Percentiles rank a stretch among this genome's conserved stretches.
phyloP scores from a whole-genome alignment of 2,329 filamentous ascomycete species.

The Penicillium italicum region DNA sequence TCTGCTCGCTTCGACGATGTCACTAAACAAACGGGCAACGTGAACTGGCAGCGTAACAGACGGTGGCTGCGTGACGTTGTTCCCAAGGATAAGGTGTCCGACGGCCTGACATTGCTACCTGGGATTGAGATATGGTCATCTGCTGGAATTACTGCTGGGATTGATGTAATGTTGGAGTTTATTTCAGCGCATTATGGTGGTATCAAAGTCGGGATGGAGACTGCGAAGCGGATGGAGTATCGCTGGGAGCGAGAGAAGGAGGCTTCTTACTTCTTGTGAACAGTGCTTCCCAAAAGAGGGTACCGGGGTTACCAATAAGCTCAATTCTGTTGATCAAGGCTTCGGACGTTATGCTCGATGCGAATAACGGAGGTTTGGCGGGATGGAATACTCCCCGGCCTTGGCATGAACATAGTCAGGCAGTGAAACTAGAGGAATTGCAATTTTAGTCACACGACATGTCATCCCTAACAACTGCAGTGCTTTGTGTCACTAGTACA shows the following conservation, averaged over 20 bases:
- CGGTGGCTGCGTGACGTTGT: constrained; percentile 5
- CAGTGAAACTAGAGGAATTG: not conserved
- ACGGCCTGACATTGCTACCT: not conserved
- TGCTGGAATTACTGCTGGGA: constrained; percentile 7
- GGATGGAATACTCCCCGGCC: not conserved
- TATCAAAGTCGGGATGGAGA: not conserved
- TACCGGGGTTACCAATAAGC: not conserved
- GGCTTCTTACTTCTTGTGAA: constrained; percentile 7
- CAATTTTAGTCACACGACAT: not conserved
- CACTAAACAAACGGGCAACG: not conserved
- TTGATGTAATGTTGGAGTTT: constrained; percentile 10
- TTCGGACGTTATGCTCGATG: not conserved
- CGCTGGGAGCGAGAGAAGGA: constrained; percentile 6
- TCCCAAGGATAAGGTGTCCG: not conserved
- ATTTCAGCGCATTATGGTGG: constrained; percentile 8
- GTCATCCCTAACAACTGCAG: not conserved
- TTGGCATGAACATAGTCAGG: not conserved
- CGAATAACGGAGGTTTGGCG: not conserved
- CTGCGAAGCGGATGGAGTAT: constrained; percentile 7
- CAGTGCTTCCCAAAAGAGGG: not conserved
- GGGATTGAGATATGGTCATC: constrained; percentile 6
- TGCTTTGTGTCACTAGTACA: not conserved
- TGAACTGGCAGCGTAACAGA: constrained; percentile 3
- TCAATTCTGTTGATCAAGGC: not conserved
- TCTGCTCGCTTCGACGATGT: constrained; percentile 3